phyloP scores from a whole-genome alignment of 1,139 yeast species.

The Hyphopichia wangnamkhiaoensis region DNA sequence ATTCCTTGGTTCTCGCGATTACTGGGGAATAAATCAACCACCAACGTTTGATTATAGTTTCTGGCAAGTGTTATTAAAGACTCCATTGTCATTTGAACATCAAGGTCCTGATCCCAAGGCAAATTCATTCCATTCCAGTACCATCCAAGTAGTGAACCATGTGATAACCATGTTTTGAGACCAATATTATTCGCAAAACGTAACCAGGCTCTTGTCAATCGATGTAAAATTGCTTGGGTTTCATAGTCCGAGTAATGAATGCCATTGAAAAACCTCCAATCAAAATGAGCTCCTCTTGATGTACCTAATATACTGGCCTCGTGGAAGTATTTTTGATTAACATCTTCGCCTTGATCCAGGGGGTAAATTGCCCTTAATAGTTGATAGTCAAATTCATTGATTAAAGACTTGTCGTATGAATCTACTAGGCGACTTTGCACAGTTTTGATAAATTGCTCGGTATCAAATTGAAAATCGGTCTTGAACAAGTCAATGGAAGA shows the following conservation, averaged over 20 bases:
- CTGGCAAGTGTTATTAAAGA: constrained; percentile 43
- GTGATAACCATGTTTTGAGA: constrained; percentile 57
- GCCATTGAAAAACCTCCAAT: constrained; percentile 24
- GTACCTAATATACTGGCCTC: constrained; percentile 17
- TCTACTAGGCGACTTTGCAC: constrained; percentile 8
- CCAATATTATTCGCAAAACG: constrained; percentile 44
- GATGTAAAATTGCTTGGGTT: constrained; percentile 44
- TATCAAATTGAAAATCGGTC: constrained; percentile 12
- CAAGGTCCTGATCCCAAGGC: constrained; percentile 68
- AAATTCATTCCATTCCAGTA: constrained; percentile 58
- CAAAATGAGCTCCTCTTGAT: constrained; percentile 22
- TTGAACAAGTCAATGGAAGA: constrained; percentile 4
- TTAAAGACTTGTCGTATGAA: constrained; percentile 22
- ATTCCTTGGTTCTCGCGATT: constrained; percentile 33
- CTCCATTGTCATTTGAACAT: constrained; percentile 51
- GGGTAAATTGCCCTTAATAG: constrained; percentile 32
- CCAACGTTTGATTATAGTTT: constrained; percentile 47
- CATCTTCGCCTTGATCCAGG: too few species aligned
- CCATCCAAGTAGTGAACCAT: constrained; percentile 63
- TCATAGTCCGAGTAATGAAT: constrained; percentile 33
- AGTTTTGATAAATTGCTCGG: constrained; percentile 3
- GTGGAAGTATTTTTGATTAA: constrained; percentile 18
- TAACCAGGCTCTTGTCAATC: constrained; percentile 56
- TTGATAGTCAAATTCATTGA: constrained; percentile 12
- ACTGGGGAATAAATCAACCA: constrained; percentile 34